These are phyloP conservation scores for Amaranthus tricolor DNA, from an alignment of 179 eudicot genomes.

Conservation along the genomic window DNA sequence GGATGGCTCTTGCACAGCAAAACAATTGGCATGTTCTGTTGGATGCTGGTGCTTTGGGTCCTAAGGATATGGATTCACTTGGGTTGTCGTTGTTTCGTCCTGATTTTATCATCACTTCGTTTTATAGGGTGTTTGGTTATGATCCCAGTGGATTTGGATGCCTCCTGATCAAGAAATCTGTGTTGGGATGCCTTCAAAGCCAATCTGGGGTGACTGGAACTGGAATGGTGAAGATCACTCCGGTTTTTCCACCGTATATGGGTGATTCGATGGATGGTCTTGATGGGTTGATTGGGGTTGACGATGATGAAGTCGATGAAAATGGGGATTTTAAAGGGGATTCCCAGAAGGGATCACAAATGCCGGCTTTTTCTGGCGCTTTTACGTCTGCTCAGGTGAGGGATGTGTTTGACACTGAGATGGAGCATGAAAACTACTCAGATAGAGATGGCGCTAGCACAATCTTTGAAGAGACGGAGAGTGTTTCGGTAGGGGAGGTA, in stretches of 20 bases:
- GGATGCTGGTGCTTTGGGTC: conserved; percentile 98
- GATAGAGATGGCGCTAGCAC: conserved; percentile 95
- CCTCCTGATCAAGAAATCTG: conserved; percentile 94
- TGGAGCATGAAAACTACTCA: conserved; percentile 84
- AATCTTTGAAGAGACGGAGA: conserved; percentile 87
- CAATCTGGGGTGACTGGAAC: conserved; percentile 87
- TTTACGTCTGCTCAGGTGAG: conserved; percentile 90
- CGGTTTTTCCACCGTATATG: conserved; percentile 80
- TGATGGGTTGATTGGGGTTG: conserved; percentile 57
- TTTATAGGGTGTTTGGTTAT: conserved; percentile 88
- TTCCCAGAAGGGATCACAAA: conserved; percentile 53
- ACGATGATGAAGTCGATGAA: conserved; percentile 57
- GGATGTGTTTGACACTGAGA: conserved; percentile 93
- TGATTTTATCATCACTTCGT: conserved; percentile 94
- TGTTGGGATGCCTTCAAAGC: conserved; percentile 78
- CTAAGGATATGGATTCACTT: conserved; percentile 99
- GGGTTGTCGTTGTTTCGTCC: conserved; percentile 96
- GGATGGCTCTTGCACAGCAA: conserved; percentile 99
- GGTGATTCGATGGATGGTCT: conserved; percentile 84
- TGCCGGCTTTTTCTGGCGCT: conserved; percentile 99
- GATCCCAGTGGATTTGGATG: conserved; percentile 99
- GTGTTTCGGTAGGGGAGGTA: conserved; percentile 86
- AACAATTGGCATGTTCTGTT: conserved; percentile 98
- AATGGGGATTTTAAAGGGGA: conserved; percentile 55
- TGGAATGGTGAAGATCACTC: conserved; percentile 92